Evolutionary conservation across 345 rosid species (phyloP).

Genomic region (Rubroshorea leprosula): DNA sequence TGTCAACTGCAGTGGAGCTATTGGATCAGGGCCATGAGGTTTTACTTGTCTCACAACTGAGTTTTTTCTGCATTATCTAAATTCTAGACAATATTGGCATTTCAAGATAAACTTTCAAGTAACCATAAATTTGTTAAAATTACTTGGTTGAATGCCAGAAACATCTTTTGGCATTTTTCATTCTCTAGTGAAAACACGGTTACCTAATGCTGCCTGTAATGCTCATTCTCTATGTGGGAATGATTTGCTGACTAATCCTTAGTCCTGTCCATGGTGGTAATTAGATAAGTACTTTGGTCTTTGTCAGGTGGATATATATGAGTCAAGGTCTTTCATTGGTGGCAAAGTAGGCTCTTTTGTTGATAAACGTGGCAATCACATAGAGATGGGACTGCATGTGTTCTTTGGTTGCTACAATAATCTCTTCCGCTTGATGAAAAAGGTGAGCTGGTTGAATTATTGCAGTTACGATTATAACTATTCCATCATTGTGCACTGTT

Average conservation of each 20-base stretch:
- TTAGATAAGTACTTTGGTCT: conserved; percentile 14
- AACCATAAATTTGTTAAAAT: too few relatives aligned
- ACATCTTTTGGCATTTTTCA: background rate
- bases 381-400: conserved; percentile 98
- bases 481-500: background rate
- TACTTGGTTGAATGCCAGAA: background rate
- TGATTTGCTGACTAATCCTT: too few relatives aligned
- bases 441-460: conserved; percentile 41
- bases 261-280: too few relatives aligned
- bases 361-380: conserved; percentile 83
- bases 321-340: conserved; percentile 84
- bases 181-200: background rate
- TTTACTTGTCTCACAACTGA: background rate
- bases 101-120: too few relatives aligned
- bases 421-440: conserved; percentile 93
- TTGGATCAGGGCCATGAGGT: conserved; percentile 99
- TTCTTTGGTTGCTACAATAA: conserved; percentile 98
- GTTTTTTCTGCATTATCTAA: conserved; percentile 3
- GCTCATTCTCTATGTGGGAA: background rate
- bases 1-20: conserved; percentile 97
- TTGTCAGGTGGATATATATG: conserved; percentile 88
- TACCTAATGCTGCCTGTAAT: background rate
- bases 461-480: conserved; percentile 1
- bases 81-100: too few relatives aligned
- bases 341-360: conserved; percentile 99